Conservation (phyloP, 257 asterid species). For the Solanum pennellii region DNA sequence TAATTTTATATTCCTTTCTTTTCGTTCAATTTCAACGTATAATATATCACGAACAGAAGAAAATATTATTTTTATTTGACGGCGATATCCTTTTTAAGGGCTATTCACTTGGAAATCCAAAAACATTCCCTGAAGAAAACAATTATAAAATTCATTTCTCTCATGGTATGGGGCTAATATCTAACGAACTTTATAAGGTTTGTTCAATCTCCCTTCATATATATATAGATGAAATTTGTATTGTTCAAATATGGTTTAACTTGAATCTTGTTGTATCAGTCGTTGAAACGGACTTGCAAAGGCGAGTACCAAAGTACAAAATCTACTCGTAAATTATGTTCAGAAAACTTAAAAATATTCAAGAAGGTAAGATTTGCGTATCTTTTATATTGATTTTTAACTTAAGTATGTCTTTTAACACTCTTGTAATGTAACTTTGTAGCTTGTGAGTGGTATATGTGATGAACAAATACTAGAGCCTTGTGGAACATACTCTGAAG, state of each 20-base stretch:
- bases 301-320: background rate
- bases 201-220: background rate
- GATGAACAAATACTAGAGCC: background rate
- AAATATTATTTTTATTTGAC: background rate
- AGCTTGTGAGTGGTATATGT: background rate
- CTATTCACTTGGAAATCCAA: constrained; percentile 24
- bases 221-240: background rate
- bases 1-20: background rate
- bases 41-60: background rate
- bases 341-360: background rate
- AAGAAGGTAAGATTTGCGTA: background rate
- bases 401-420: background rate
- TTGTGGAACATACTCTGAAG: background rate
- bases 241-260: background rate
- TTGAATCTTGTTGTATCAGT: background rate
- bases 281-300: background rate
- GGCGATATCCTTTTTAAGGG: constrained; percentile 10
- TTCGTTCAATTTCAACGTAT: background rate
- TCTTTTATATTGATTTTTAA: background rate
- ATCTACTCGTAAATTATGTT: background rate
- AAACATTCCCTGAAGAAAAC: background rate
- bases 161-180: constrained; percentile 21
- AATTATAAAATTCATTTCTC: constrained; percentile 10
- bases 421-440: background rate
- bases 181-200: constrained; percentile 22